Base-by-base conservation (phyloP, 345 rosid species). In the Eucalyptus lansdowneana region DNA sequence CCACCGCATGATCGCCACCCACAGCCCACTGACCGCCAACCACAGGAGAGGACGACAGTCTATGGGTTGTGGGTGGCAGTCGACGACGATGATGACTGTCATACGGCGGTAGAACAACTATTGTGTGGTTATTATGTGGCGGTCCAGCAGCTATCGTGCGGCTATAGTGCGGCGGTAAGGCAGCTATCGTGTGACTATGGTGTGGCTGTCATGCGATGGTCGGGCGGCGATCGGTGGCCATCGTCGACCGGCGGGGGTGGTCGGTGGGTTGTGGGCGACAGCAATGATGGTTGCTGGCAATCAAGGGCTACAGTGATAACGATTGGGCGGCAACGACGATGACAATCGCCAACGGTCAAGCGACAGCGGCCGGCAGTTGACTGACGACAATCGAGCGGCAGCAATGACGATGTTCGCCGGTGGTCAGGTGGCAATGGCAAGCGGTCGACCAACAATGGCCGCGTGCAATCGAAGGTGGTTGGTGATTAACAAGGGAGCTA, bases 241-340 rank as follows among this genome's bases (percentile, higher is more conserved):
- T 50, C 3, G 1, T 5, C 1, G 1, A 0, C 1, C 3, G 50
- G 50, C 16, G 2, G 2, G 50, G 50, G 50, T 50, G 50, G 15
- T 50, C 16, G 0, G 6, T 50, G 16, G 50, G 50, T 1, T 50
- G 6, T 50, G 15, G 50, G 50, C 2, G 2, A 13, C 2, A 13
- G 5, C 50, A 13, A 49, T 49, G 50, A 49, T 49, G 50, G 50
- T 49, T 15, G 50, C 6, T 49, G 6, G 50, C 50, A 49, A 13
- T 49, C 50, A 49, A 49, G 50, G 50, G 50, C 15, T 49, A 13
- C 50, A 12, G 1, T 49, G 50, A 49, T 0, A 0, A 49, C 14
- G 1, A 13, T 13, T 49, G 15, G 50, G 15, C 15, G 6, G 50
- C 50, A 50, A 50, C 16, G 16, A 50, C 50, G 3, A 50, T 50